A percentile compares a stretch with the other conserved stretches of the same genome.
Evolutionary conservation across 1,139 yeast genomes (phyloP).

Genomic region (Sugiyamaella novakii): DNA sequence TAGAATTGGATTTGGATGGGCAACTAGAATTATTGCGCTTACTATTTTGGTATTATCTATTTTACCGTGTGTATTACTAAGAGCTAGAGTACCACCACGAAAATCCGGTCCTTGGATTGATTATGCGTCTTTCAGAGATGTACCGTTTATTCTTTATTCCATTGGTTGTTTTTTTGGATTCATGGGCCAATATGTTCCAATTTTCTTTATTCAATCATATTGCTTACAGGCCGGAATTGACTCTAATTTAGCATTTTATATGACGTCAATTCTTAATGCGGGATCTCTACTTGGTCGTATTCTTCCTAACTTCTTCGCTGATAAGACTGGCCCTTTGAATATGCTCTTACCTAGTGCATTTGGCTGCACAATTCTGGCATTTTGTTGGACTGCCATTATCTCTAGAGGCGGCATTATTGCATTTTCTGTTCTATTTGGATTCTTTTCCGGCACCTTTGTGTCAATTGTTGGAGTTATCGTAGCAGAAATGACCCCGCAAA

Average conservation of each 20-base stretch:
- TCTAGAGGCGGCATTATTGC: conserved; percentile 48
- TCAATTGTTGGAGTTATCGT: conserved; percentile 49
- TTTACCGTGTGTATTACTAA: conserved; percentile 31
- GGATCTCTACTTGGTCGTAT: conserved; percentile 55
- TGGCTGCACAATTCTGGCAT: conserved; percentile 13
- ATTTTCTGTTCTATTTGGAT: conserved; percentile 52
- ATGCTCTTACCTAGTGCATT: conserved; percentile 41
- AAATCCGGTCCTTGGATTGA: conserved; percentile 37
- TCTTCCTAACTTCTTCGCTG: conserved; percentile 52
- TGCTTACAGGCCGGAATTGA: conserved; percentile 34
- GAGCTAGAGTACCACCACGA: conserved; percentile 39
- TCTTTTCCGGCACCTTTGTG: conserved; percentile 50
- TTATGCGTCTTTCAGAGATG: conserved; percentile 37
- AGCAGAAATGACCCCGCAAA: conserved; percentile 55
- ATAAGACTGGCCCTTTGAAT: conserved; percentile 51
- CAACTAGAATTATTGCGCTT: conserved; percentile 39
- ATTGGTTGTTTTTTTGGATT: conserved; percentile 39
- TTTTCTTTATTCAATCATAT: conserved; percentile 42
- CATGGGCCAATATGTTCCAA: conserved; percentile 42
- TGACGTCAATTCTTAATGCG: conserved; percentile 55
- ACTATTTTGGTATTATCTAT: conserved; percentile 30
- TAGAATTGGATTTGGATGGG: conserved; percentile 42
- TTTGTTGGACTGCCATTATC: conserved; percentile 47
- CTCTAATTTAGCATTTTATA: conserved; percentile 33
- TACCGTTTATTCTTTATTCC: conserved; percentile 36